Evolutionary conservation across 805 yeast species (phyloP), one percentile per base, ranked within the genome.

Genomic region (Dipodascopsis uninucleata): DNA sequence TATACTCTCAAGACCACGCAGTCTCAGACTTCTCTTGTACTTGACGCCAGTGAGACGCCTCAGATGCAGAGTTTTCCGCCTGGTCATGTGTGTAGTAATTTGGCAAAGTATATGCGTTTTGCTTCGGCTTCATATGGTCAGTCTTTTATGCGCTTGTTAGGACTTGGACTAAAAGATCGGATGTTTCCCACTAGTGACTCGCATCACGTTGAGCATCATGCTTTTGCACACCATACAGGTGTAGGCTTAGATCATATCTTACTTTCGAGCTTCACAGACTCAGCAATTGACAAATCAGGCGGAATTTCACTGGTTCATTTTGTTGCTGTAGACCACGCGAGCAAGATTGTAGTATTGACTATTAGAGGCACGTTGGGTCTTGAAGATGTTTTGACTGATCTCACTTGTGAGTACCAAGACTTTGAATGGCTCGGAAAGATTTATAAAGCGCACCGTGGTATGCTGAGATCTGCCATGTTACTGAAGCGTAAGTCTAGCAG

Each of bases 111-210:
- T 38, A 58, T 59, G 40, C 49, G 63, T 20, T 63, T 53, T 43
- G 61, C 66, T 5, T 58, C 65, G 8, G 67, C 66, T 2, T 60
- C 66, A 5, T 63, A 63, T 38, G 67, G 67, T 9, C 62, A 58
- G 39, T 58, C 65, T 5, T 63, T 63, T 39, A 55, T 63, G 59
- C 48, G 61, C 14, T 45, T 63, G 12, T 46, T 62, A 12, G 64
- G 67, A 8, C 47, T 61, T 32, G 56, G 61, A 20, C 40, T 46
- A 21, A 49, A 54, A 8, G 58, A 54, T n/a, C 37, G 49, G 18
- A 46, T 44, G 20, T 47, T 58, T 36, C 56, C 59, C 21, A 35
- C 59, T 4, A 52, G 49, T 23, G 54, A 48, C 28, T 47, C 53
- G 5, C 62, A 59, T 28, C 62, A 60, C 28, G 50, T 58, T 2